Evolutionary conservation across 2,329 filamentous ascomycete species (phyloP).

Genomic region (Pseudocercospora fuligena): DNA sequence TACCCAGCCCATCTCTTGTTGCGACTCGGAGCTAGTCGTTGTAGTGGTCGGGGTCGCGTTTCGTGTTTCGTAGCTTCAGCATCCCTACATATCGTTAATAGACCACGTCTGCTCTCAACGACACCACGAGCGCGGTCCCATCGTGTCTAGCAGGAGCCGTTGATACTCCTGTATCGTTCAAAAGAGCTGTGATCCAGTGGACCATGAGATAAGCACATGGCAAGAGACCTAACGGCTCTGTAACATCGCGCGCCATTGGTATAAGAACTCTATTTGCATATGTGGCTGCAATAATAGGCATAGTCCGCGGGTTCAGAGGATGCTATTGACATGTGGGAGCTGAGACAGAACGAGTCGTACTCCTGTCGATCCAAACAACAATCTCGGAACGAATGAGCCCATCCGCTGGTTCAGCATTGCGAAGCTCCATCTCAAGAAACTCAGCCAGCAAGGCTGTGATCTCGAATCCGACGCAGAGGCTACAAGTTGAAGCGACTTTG

Average conservation of each 20-base stretch:
- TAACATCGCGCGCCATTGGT: slow-evolving; percentile 1
- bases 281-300: slow-evolving; percentile 1
- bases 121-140: background rate
- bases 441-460: background rate
- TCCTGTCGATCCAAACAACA: slow-evolving; percentile 4
- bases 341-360: slow-evolving; percentile 6
- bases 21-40: background rate
- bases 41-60: background rate
- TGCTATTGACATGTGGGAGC: background rate
- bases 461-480: background rate
- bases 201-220: slow-evolving; percentile 3
- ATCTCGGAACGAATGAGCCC: background rate
- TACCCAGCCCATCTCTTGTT: slow-evolving; percentile 25
- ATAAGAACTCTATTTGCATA: background rate
- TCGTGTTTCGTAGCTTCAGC: background rate
- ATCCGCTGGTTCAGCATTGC: background rate
- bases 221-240: background rate
- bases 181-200: background rate
- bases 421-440: background rate
- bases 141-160: background rate
- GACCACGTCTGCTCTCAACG: background rate
- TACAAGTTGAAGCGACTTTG: background rate
- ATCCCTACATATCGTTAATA: background rate
- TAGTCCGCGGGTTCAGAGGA: background rate
- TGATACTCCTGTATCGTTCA: background rate